Conservation (phyloP, 129 eudicot genomes). For the Helianthus annuus region HanXRQr2.0-SUNRISE NC_035443.2:122340409-122340908, state of each 20-base stretch:
- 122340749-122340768: conserved; percentile 74
- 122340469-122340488: no score
- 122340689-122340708: conserved; percentile 90
- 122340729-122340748: conserved; percentile 83
- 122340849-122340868: background rate
- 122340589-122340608: no score
- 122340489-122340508: no score
- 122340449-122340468: no score
- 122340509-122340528: no score
- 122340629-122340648: conserved; percentile 1
- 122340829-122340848: background rate
- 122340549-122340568: no score
- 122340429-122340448: no score
- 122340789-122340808: conserved; percentile 14
- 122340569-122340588: no score
- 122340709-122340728: conserved; percentile 90
- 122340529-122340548: no score
- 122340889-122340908: conserved; percentile 84
- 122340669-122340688: conserved; percentile 90
- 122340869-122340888: conserved; percentile 79
- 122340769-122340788: conserved; percentile 42
- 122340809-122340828: background rate
- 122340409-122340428: no score
- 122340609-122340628: background rate
- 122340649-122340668: background rate